phyloP scores from a whole-genome alignment of 1,284 basidiomycete genomes.

The Puccinia horiana region DNA sequence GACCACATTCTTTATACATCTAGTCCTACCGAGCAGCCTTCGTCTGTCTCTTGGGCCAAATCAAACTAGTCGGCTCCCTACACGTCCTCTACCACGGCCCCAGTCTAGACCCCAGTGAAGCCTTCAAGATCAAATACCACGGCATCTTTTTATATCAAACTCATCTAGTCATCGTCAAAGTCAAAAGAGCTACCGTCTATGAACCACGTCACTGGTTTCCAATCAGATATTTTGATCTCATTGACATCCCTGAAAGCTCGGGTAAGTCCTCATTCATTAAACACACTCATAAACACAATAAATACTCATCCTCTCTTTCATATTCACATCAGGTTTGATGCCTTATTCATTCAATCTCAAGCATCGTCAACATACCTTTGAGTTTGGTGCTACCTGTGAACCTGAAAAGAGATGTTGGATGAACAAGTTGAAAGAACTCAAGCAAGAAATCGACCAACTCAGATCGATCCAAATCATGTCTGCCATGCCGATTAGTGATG shows the following conservation, averaged over 20 bases:
- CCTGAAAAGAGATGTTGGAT: slow-evolving; percentile 48
- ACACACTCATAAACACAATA: not conserved
- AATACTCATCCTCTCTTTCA: not conserved
- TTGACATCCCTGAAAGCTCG: slow-evolving; percentile 53
- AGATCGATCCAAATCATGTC: slow-evolving; percentile 41
- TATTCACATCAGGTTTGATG: slow-evolving; percentile 18
- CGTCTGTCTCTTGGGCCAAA: slow-evolving; percentile 70
- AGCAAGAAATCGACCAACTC: slow-evolving; percentile 43
- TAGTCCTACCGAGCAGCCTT: slow-evolving; percentile 62
- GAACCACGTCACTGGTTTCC: slow-evolving; percentile 84
- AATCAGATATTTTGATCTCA: slow-evolving; percentile 60
- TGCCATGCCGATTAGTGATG: slow-evolving; percentile 41
- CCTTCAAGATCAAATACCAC: slow-evolving; percentile 77
- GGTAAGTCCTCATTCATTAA: not conserved
- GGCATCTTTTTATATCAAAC: slow-evolving; percentile 84
- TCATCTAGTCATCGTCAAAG: slow-evolving; percentile 81
- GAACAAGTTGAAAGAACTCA: slow-evolving; percentile 33
- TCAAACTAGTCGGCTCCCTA: slow-evolving; percentile 74
- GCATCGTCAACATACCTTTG: slow-evolving; percentile 46
- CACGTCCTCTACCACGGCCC: slow-evolving; percentile 72
- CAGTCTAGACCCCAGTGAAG: slow-evolving; percentile 55
- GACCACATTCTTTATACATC: not conserved
- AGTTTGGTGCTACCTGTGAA: slow-evolving; percentile 48
- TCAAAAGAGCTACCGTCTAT: slow-evolving; percentile 70
- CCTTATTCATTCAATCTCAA: slow-evolving; percentile 48